Conservation (phyloP, 2,329 filamentous ascomycete genomes). For the Botrytis tulipae region DNA sequence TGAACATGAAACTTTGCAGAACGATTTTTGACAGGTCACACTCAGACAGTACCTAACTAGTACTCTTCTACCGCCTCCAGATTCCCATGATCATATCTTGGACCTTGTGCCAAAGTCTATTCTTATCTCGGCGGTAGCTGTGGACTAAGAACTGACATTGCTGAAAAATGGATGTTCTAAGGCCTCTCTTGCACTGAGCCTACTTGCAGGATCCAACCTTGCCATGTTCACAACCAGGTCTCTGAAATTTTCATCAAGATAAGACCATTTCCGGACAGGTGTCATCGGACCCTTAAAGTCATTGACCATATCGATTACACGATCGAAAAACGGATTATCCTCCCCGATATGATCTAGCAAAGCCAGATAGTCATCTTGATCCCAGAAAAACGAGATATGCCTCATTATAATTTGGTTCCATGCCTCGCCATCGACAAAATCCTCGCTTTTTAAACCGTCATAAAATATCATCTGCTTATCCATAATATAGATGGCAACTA, state of each 20-base stretch:
- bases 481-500: slow-evolving; percentile 48
- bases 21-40: too few relatives aligned
- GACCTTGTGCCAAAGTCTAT: too few relatives aligned
- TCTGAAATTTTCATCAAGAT: background rate
- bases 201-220: background rate
- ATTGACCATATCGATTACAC: slow-evolving; percentile 36
- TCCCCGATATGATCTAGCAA: slow-evolving; percentile 45
- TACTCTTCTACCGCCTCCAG: too few relatives aligned
- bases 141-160: too few relatives aligned
- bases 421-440: slow-evolving; percentile 31
- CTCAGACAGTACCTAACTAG: too few relatives aligned
- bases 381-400: slow-evolving; percentile 49
- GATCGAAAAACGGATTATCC: slow-evolving; percentile 42
- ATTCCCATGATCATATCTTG: too few relatives aligned
- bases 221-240: background rate
- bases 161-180: background rate
- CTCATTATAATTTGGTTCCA: slow-evolving; percentile 43
- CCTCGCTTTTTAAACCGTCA: slow-evolving; percentile 22
- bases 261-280: background rate
- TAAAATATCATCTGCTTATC: slow-evolving; percentile 44
- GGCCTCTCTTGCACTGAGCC: background rate
- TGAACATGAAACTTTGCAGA: too few relatives aligned
- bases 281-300: background rate
- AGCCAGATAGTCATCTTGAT: slow-evolving; percentile 43
- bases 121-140: too few relatives aligned